Evolutionary conservation across 2,329 filamentous ascomycete species (phyloP), one percentile per base, ranked within the genome.

Genomic region (Davidsoniella eucalypti): DNA sequence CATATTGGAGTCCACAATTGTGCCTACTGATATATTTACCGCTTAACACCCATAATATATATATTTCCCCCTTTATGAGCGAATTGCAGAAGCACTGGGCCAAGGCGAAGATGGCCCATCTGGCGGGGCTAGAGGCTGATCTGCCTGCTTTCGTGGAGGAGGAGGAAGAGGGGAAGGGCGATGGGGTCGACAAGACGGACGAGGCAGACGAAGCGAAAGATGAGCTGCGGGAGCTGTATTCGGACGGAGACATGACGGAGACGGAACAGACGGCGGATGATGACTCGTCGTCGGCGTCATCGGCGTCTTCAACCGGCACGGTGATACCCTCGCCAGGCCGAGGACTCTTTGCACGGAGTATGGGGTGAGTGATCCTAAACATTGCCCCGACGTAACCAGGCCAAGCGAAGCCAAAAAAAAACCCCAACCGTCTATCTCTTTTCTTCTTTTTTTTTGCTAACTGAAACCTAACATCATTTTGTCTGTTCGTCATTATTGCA

Each of bases 271-370:
- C 64, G 4, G 33, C 18, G 6, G 70, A 69, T 47, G 75, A 85
- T 58, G 81, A 84, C 61, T 84, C 80, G 12, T 84, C 80, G 1
- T 61, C 59, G 1, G 59, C 60, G 10, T 60, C 65, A 0, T 94
- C 87, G n/a, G 81, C 86, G 37, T 94, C 88, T 3, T 95, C 88
- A 1, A 87, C 87, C 3, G 87, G 88, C 23, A 96, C 90, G n/a
- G 75, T 96, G 54, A 82, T 87, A 55, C 87, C 88, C 1, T 84
- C 84, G 4, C 76, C 78, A 5, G 82, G 76, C 56, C 77, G 81
- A 57, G 81, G 80, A 55, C 68, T 87, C 39, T 87, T 87, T 66
- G 82, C 82, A 52, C 73, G 81, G 56, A 78, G 80, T 44, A 72
- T 75, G 65, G 73, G 78, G 82, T 84, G 69, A 60, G 67, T 67